Conservation (phyloP, 2,329 filamentous ascomycete species). For the Basipetospora sp. region DNA sequence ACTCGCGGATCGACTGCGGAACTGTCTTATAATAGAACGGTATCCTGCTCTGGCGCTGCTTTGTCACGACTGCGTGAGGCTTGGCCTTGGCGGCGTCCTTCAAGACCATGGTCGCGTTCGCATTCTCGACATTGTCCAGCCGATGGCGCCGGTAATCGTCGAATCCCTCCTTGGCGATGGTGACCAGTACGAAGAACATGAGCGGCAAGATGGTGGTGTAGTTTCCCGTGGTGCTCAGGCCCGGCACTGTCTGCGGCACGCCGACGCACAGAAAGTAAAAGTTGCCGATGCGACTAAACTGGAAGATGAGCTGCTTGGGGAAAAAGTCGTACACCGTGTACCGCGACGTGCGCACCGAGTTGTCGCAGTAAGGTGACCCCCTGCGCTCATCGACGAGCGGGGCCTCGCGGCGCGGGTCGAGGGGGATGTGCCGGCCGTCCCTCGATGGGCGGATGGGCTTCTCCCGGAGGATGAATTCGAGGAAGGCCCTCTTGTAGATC, state of each 20-base stretch:
- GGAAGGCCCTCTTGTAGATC: constrained; percentile 24
- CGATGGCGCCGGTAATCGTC: constrained; percentile 70
- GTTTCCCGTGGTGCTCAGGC: constrained; percentile 58
- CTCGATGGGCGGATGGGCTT: constrained; percentile 56
- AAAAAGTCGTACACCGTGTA: constrained; percentile 77
- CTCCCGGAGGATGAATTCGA: constrained; percentile 43
- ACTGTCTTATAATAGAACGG: constrained; percentile 7
- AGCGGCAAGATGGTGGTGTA: constrained; percentile 63
- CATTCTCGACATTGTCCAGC: constrained; percentile 70
- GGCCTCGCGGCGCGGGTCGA: constrained; percentile 23
- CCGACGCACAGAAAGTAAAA: constrained; percentile 78
- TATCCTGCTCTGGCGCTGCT: constrained; percentile 3
- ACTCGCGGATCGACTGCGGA: constrained; percentile 6
- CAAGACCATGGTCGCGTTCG: constrained; percentile 29
- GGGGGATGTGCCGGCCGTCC: constrained; percentile 45
- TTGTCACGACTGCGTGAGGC: constrained; percentile 3
- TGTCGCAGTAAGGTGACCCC: constrained; percentile 35
- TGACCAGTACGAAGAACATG: constrained; percentile 63
- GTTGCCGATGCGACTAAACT: constrained; percentile 75
- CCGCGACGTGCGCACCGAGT: constrained; percentile 64
- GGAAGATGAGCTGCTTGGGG: constrained; percentile 69
- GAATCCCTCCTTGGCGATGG: constrained; percentile 73
- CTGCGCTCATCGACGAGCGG: constrained; percentile 35
- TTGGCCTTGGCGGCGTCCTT: constrained; percentile 7
- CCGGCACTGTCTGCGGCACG: constrained; percentile 66